Evolutionary conservation across 192 early-diverging fungal species (phyloP), one percentile per base, ranked within the genome.

Genomic region (Coemansia sp.): DNA sequence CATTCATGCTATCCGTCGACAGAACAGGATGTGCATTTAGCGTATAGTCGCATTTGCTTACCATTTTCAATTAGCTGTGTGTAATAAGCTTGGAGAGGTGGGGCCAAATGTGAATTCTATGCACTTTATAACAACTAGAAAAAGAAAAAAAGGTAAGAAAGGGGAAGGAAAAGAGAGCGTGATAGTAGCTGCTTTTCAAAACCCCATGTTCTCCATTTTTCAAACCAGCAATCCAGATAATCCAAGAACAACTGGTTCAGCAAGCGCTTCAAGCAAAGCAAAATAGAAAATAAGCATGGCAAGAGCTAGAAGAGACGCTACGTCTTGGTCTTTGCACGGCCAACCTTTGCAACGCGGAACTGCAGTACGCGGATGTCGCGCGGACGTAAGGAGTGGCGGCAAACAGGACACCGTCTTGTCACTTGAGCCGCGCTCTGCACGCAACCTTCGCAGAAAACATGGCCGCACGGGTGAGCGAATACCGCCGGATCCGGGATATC

Each of bases 401-500:
- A 81, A 48, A 81, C 79, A 0, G 79, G 79, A 26, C 79, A 81
- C 39, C 71, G 71, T 43, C 63, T 70, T 0, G 79, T 76, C 5
- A 71, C 68, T 59, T 76, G 79, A 8, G 64, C 70, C 0, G 79
- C 74, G 5, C 70, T 68, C 61, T 76, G 74, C 16, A 74, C 79
- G 21, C 79, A 81, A n/a, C 61, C 65, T 44, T 81, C 79, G 45
- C 79, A 81, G 41, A 81, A 81, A 5, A 81, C 74, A 50, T 81
- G 79, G 16, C 79, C 79, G 62, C 79, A 81, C 56, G 79, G 74
- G 37, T 81, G 70, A 32, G 73, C 60, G 64, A 73, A 81, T 23
- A 81, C 79, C 6, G 79, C 79, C 5, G 79, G 79, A 26, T 81
- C 74, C 8, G 79, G 79, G 49, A 47, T 56, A 45, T 81, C 79